A percentile compares a stretch with the other conserved stretches of the same genome.
These are phyloP conservation scores for Sporisorium reilianum DNA, from an alignment of 1,284 basidiomycete genomes.

Conservation along the genomic window DNA sequence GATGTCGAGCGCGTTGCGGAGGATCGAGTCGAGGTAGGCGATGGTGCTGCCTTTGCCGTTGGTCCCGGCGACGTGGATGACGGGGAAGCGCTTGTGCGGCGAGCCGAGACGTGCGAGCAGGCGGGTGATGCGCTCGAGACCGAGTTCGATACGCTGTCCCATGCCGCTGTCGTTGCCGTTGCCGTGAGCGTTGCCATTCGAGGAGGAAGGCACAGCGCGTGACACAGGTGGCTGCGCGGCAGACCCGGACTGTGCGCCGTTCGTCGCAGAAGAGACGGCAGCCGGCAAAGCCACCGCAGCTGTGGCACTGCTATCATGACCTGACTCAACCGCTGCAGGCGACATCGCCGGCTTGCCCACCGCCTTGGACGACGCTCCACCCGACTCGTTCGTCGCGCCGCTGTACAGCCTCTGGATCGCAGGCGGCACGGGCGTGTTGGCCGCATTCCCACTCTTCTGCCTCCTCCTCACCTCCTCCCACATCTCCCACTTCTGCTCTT, in stretches of 20 bases:
- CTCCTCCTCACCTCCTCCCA: constrained; percentile 57
- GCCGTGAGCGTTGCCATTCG: constrained; percentile 13
- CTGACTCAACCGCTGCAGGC: not conserved
- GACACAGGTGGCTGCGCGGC: not conserved
- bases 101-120: constrained; percentile 74
- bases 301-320: not conserved
- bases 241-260: not conserved
- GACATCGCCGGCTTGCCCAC: not conserved
- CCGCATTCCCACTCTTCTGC: constrained; percentile 27
- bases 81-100: constrained; percentile 80
- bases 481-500: constrained; percentile 57
- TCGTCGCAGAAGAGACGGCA: not conserved
- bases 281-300: not conserved
- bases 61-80: constrained; percentile 92
- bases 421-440: constrained; percentile 22
- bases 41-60: constrained; percentile 97
- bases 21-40: constrained; percentile 82
- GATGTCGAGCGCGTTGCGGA: constrained; percentile 73
- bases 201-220: not conserved
- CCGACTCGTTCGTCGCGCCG: constrained; percentile 11
- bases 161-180: constrained; percentile 7
- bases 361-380: not conserved
- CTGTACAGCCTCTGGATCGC: constrained; percentile 45
- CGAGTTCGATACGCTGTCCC: constrained; percentile 76
- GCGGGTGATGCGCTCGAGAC: constrained; percentile 77